phyloP scores from a whole-genome alignment of 192 early-diverging fungal species.

The Rhizoclosmatium sp. region DNA sequence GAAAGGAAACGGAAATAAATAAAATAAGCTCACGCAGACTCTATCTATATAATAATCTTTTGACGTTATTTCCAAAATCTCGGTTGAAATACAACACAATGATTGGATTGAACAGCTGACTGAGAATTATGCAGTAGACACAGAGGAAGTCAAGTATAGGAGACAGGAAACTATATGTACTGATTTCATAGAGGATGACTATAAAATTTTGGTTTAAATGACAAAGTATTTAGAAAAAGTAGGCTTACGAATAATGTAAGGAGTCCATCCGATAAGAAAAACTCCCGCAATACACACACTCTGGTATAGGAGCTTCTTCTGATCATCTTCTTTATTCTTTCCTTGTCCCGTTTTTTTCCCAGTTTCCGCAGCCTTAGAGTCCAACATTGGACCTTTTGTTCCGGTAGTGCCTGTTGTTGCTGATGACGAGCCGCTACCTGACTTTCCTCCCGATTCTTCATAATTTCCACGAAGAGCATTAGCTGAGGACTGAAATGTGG shows the following conservation, averaged over 20 bases:
- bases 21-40: not conserved
- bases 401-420: not conserved
- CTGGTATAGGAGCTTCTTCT: not conserved
- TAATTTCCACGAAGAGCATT: not conserved
- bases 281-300: not conserved
- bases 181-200: not conserved
- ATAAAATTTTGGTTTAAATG: not conserved
- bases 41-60: not conserved
- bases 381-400: not conserved
- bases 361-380: not conserved
- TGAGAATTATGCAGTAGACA: not conserved
- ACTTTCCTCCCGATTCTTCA: not conserved
- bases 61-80: not conserved
- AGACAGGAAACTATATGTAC: not conserved
- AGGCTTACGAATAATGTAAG: slow-evolving; percentile 1
- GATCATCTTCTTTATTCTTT: not conserved
- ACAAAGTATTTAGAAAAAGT: not conserved
- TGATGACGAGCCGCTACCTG: not conserved
- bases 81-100: not conserved
- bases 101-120: not conserved
- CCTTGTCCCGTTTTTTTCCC: not conserved
- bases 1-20: not conserved
- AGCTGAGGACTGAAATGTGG: not conserved
- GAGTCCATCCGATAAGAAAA: slow-evolving; percentile 13
- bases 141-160: not conserved